Percentiles rank a stretch among this genome's conserved stretches.
phyloP scores from a whole-genome alignment of 2,329 filamentous ascomycete genomes.

The Anisogramma anomala region DNA sequence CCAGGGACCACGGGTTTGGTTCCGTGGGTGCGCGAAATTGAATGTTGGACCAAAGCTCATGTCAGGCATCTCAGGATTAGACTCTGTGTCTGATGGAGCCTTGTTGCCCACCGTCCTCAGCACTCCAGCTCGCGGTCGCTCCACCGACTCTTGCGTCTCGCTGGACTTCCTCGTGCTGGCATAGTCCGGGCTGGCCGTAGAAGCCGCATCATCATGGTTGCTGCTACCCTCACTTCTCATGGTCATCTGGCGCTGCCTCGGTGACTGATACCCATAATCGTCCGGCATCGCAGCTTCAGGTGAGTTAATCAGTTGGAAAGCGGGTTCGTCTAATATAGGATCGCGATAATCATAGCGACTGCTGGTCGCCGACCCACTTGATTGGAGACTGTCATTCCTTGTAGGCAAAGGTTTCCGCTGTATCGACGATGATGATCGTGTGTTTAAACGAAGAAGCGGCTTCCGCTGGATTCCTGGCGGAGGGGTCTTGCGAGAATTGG shows the following conservation, averaged over 20 bases:
- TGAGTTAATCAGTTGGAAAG: constrained; percentile 34
- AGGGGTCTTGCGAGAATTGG: constrained; percentile 7
- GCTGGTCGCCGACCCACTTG: background rate
- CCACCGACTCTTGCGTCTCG: constrained; percentile 39
- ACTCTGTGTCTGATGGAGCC: constrained; percentile 11
- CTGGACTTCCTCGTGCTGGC: constrained; percentile 54
- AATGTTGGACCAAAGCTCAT: constrained; percentile 82
- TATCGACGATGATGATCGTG: constrained; percentile 27
- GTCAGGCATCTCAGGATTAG: constrained; percentile 48
- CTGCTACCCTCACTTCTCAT: constrained; percentile 31
- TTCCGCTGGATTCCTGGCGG: constrained; percentile 9
- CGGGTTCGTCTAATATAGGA: constrained; percentile 35
- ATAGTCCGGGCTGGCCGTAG: constrained; percentile 60
- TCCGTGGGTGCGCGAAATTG: constrained; percentile 27
- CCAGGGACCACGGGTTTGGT: constrained; percentile 7
- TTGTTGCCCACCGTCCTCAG: constrained; percentile 63
- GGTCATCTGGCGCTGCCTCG: constrained; percentile 26
- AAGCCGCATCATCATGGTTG: constrained; percentile 48
- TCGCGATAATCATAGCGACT: constrained; percentile 25
- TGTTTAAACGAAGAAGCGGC: constrained; percentile 8
- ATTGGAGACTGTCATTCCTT: constrained; percentile 18
- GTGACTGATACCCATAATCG: constrained; percentile 15
- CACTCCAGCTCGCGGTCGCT: constrained; percentile 65
- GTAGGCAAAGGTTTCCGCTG: constrained; percentile 40
- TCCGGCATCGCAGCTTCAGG: constrained; percentile 19